phyloP scores from a whole-genome alignment of 1,284 basidiomycete genomes.

The Cryptococcus floricola region DNA sequence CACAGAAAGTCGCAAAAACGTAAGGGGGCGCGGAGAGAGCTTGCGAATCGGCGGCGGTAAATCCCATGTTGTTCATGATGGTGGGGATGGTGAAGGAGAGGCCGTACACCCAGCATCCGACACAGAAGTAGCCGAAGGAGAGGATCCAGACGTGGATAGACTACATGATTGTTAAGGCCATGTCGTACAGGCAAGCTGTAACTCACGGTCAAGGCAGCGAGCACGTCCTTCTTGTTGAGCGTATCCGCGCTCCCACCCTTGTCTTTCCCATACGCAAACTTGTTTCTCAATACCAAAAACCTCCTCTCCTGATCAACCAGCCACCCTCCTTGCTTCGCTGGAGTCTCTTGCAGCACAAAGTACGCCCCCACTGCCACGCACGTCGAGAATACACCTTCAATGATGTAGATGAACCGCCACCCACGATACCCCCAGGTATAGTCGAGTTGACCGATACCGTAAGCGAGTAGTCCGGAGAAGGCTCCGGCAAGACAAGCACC shows the following conservation, averaged over 20 bases:
- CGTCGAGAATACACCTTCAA: conserved; percentile 21
- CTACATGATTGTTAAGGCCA: conserved; percentile 4
- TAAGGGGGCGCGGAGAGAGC: conserved; percentile 10
- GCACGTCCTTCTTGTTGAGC: conserved; percentile 9
- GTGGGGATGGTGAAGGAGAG: conserved; percentile 47
- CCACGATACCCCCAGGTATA: conserved; percentile 21
- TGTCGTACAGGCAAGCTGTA: not conserved
- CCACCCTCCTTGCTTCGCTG: conserved; percentile 16
- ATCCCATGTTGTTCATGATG: conserved; percentile 12
- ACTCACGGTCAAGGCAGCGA: conserved; percentile 21
- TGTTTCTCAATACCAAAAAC: conserved; percentile 17
- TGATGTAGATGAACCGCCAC: conserved; percentile 33
- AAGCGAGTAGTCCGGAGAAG: conserved; percentile 33
- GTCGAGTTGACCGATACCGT: conserved; percentile 31
- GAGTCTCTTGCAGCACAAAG: conserved; percentile 19
- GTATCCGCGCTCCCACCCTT: conserved; percentile 7
- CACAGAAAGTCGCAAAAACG: conserved; percentile 15
- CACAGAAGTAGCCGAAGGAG: conserved; percentile 16
- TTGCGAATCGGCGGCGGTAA: conserved; percentile 1
- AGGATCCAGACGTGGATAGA: conserved; percentile 22
- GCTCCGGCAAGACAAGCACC: conserved; percentile 23
- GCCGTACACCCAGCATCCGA: conserved; percentile 50
- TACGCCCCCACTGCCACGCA: conserved; percentile 15
- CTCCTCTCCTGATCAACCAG: conserved; percentile 18
- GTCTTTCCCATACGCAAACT: conserved; percentile 20